These are phyloP conservation scores for Bruguiera hainesii DNA, from an alignment of 441 rosid genomes.

Conservation along the genomic window DNA sequence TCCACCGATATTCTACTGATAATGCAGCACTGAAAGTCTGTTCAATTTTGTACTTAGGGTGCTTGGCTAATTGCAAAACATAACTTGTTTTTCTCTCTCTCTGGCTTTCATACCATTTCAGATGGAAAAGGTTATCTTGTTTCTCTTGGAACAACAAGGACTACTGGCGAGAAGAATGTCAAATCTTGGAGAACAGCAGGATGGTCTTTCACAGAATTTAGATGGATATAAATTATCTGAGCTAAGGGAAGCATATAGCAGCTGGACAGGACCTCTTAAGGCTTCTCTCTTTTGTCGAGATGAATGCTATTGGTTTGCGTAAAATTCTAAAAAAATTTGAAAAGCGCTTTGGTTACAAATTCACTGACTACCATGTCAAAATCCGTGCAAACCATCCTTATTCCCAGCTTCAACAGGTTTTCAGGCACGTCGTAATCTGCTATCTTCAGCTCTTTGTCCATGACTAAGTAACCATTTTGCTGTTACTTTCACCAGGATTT, in stretches of 20 bases:
- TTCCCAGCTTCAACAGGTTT: constrained; percentile 95
- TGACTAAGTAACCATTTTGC: not conserved
- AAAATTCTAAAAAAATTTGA: constrained; percentile 95
- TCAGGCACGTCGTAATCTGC: constrained; percentile 78
- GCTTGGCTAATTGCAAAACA: not conserved
- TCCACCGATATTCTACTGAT: too few relatives aligned
- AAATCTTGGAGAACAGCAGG: constrained; percentile 59
- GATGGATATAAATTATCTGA: constrained; percentile 51
- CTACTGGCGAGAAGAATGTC: constrained; percentile 59
- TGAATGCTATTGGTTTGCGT: constrained; percentile 85
- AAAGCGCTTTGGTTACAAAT: constrained; percentile 84
- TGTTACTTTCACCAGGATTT: not conserved
- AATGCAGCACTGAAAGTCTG: too few relatives aligned
- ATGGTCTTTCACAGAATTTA: constrained; percentile 52
- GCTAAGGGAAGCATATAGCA: constrained; percentile 68
- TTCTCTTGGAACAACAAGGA: constrained; percentile 94
- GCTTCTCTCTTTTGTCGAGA: constrained; percentile 81
- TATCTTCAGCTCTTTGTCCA: not conserved
- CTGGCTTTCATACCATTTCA: constrained; percentile 25
- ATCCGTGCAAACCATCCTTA: constrained; percentile 97
- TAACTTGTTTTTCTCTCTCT: not conserved
- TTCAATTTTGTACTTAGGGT: not conserved
- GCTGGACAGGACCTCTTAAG: constrained; percentile 72
- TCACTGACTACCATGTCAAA: constrained; percentile 85
- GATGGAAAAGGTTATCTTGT: constrained; percentile 90